phyloP scores from a whole-genome alignment of 768 basidiomycete species.

The Pisolithus orientalis region DNA sequence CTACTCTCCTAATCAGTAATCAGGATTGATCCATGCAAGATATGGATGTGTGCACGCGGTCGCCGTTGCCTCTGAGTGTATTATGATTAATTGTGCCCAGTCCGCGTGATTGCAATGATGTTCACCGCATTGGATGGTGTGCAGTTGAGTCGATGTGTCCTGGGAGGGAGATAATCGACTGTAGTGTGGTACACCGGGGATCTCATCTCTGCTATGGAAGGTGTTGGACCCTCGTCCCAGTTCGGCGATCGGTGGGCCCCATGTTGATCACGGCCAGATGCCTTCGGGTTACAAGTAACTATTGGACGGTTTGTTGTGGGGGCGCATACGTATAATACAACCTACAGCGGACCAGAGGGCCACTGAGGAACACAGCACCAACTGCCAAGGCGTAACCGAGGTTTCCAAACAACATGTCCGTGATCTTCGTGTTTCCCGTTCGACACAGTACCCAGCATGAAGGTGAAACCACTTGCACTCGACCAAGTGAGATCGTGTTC shows the following conservation, averaged over 20 bases:
- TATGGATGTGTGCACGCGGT: conserved; percentile 1
- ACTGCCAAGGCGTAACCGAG: neutral
- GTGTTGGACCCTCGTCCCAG: neutral
- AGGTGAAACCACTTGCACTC: neutral
- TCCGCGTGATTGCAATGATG: conserved; percentile 8
- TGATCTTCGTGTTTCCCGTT: neutral
- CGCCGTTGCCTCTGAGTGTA: conserved; percentile 1
- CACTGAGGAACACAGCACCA: neutral
- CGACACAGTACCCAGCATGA: neutral
- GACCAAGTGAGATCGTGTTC: neutral
- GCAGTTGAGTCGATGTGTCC: neutral
- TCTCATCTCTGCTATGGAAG: neutral
- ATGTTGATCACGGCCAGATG: no score
- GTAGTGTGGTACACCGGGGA: neutral
- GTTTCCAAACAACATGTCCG: neutral
- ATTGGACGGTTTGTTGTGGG: no score
- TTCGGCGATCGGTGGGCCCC: no score
- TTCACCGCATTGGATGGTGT: neutral
- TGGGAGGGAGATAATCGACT: neutral
- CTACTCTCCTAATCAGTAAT: conserved; percentile 10
- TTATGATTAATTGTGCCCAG: neutral
- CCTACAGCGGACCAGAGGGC: neutral
- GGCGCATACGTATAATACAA: neutral
- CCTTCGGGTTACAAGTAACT: no score
- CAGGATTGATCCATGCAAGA: conserved; percentile 8